Conservation (phyloP, 139 green algal genomes). For the Monoraphidium neglectum region DNA sequence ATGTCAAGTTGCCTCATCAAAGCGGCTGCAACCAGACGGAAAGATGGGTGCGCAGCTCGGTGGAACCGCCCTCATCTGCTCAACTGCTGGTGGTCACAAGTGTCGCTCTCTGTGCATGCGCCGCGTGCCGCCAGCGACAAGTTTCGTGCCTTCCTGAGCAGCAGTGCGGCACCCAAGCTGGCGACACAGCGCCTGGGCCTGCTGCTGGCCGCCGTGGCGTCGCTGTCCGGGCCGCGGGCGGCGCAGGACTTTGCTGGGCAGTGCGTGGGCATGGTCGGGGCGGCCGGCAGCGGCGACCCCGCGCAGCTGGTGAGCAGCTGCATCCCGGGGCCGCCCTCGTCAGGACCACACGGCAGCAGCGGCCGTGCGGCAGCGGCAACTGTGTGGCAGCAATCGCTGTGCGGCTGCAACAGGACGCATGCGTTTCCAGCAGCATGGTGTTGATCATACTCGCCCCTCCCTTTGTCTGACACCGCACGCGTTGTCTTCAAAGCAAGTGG, state of each 20-base stretch:
- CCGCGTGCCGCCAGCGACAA: no score
- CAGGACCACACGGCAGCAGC: no score
- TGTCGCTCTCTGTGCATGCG: no score
- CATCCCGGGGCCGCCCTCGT: background rate
- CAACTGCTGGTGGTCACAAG: no score
- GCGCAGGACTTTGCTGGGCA: slow-evolving; percentile 23
- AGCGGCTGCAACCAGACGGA: no score
- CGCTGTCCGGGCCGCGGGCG: slow-evolving; percentile 20
- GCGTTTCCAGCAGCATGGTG: no score
- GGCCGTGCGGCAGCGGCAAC: no score
- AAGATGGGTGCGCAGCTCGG: no score
- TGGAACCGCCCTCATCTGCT: no score
- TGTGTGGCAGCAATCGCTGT: no score
- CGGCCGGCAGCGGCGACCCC: background rate
- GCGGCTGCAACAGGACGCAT: no score
- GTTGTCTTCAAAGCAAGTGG: slow-evolving; percentile 2
- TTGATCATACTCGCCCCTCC: background rate
- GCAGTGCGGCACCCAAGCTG: slow-evolving; percentile 7
- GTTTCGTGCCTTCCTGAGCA: slow-evolving; percentile 3
- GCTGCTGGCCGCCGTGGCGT: slow-evolving; percentile 33
- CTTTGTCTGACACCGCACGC: background rate
- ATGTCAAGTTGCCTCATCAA: no score
- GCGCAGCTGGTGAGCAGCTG: background rate
- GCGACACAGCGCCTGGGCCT: slow-evolving; percentile 31
- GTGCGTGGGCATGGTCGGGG: slow-evolving; percentile 27